These are phyloP conservation scores for Alternaria hordeiaustralica DNA, from an alignment of 2,329 filamentous ascomycete genomes.

Conservation along the genomic window DNA sequence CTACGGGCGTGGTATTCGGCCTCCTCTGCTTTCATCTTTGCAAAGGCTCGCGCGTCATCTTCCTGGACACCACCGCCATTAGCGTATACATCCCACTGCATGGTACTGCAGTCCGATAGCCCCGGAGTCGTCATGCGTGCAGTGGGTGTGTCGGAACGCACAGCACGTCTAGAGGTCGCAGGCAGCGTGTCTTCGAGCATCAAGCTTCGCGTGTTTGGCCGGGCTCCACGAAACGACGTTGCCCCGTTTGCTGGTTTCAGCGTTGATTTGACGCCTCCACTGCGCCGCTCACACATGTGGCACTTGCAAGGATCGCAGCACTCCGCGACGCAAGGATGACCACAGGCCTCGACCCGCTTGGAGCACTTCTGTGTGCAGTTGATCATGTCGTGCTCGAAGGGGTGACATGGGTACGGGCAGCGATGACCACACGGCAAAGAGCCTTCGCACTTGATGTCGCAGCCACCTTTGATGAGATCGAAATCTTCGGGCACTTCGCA, in stretches of 20 bases:
- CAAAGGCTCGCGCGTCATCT: conserved; percentile 27
- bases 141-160: neutral
- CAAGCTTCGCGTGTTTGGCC: conserved; percentile 1
- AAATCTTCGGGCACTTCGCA: conserved; percentile 52
- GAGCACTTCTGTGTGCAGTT: conserved; percentile 44
- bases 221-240: neutral
- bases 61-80: conserved; percentile 13
- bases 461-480: conserved; percentile 40
- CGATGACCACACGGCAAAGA: conserved; percentile 42
- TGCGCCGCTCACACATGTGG: conserved; percentile 31
- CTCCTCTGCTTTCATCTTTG: conserved; percentile 22
- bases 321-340: conserved; percentile 36
- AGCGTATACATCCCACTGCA: conserved; percentile 18
- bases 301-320: conserved; percentile 43
- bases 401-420: conserved; percentile 38
- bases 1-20: conserved; percentile 13
- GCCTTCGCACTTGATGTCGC: conserved; percentile 34
- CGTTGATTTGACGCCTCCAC: conserved; percentile 31
- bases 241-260: conserved; percentile 27
- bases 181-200: conserved; percentile 7
- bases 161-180: neutral
- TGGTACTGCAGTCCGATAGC: conserved; percentile 1
- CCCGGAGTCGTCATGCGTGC: neutral
- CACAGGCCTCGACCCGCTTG: conserved; percentile 30
- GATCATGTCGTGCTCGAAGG: conserved; percentile 35